Evolutionary conservation across 2,329 filamentous ascomycete genomes (phyloP).

Genomic region (Davidsoniella virescens): DNA sequence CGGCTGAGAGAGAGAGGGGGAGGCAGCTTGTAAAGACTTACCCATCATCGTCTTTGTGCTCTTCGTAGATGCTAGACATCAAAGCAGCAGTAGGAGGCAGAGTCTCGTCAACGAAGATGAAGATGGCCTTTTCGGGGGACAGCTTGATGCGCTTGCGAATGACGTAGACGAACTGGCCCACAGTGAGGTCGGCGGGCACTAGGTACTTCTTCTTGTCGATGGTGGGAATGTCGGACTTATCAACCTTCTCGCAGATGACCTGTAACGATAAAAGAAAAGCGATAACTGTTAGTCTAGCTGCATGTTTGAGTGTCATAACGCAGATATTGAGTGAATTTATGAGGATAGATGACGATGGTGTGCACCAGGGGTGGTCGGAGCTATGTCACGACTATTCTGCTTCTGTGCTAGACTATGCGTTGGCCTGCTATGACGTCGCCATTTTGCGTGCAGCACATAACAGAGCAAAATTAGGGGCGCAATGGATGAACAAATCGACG

Average conservation of each 20-base stretch:
- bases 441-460: background rate
- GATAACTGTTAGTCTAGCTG: background rate
- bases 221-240: conserved; percentile 97
- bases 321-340: background rate
- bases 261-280: conserved; percentile 22
- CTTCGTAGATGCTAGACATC: conserved; percentile 99
- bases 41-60: conserved; percentile 79
- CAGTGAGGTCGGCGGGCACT: conserved; percentile 90
- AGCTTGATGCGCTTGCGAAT: conserved; percentile 99
- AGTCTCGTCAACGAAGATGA: conserved; percentile 99
- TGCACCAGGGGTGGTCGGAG: background rate
- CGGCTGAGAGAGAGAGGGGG: conserved; percentile 1
- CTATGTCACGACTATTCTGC: background rate
- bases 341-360: background rate
- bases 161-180: conserved; percentile 99
- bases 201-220: conserved; percentile 99
- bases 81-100: conserved; percentile 89
- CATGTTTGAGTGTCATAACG: background rate
- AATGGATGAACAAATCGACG: background rate
- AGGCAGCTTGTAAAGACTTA: conserved; percentile 22
- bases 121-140: conserved; percentile 98
- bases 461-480: background rate
- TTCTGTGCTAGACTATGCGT: too few species aligned
- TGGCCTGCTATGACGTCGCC: conserved; percentile 1
- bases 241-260: conserved; percentile 99